Percentiles rank a stretch among this genome's conserved stretches.
Evolutionary conservation across 2,329 filamentous ascomycete species (phyloP).

Genomic region (Nothophoma quercina): DNA sequence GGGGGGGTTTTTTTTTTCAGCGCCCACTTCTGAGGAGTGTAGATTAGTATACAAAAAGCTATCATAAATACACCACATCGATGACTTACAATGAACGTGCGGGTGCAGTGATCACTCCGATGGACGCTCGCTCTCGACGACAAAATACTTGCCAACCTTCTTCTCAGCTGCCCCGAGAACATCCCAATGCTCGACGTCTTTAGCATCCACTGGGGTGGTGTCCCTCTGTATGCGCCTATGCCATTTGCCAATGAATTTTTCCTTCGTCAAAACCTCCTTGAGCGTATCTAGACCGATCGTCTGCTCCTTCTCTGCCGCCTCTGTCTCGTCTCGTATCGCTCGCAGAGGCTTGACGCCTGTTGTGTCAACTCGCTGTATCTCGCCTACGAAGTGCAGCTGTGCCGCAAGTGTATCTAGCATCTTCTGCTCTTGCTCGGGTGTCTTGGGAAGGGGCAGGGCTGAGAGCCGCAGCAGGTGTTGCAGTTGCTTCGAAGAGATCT

Average conservation of each 20-base stretch:
- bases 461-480: constrained; percentile 88
- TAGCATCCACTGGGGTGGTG: constrained; percentile 50
- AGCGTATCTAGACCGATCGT: constrained; percentile 68
- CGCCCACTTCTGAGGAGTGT: not conserved
- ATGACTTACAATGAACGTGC: not conserved
- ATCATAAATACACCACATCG: not conserved
- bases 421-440: constrained; percentile 66
- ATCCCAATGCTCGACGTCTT: constrained; percentile 71
- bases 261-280: constrained; percentile 63
- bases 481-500: constrained; percentile 72
- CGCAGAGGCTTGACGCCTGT: constrained; percentile 74
- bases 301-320: constrained; percentile 60
- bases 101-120: constrained; percentile 28
- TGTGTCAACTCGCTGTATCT: constrained; percentile 82
- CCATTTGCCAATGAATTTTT: constrained; percentile 66
- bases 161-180: constrained; percentile 70
- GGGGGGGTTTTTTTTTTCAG: too few species aligned
- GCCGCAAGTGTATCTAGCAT: constrained; percentile 79
- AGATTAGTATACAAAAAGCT: not conserved
- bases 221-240: constrained; percentile 59
- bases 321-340: constrained; percentile 82
- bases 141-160: constrained; percentile 76
- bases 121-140: constrained; percentile 70
- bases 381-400: constrained; percentile 89
- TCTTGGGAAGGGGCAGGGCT: constrained; percentile 77